Percentiles rank a stretch among this genome's conserved stretches.
Evolutionary conservation across 495 filamentous ascomycete genomes (phyloP).

Genomic region (Xylaria intraflava): DNA sequence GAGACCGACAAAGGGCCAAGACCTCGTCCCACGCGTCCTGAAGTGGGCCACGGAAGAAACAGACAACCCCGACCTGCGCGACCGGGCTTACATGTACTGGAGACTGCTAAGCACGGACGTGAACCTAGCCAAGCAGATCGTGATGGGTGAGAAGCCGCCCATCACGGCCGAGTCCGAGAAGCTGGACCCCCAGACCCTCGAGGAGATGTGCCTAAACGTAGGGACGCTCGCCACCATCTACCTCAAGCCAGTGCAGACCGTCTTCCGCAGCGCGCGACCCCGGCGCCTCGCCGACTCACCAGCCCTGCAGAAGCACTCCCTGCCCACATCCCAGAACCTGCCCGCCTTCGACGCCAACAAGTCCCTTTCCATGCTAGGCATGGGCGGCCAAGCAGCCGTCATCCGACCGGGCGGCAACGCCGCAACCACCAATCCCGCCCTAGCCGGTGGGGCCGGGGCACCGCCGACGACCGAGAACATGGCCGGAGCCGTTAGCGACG

Average conservation of each 20-base stretch:
- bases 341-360: constrained; percentile 47
- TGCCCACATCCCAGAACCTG: constrained; percentile 40
- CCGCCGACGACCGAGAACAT: constrained; percentile 37
- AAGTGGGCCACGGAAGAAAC: constrained; percentile 99
- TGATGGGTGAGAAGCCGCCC: constrained; percentile 95
- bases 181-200: constrained; percentile 81
- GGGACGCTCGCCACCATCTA: constrained; percentile 96
- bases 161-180: constrained; percentile 97
- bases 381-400: constrained; percentile 42
- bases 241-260: constrained; percentile 92
- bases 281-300: constrained; percentile 72
- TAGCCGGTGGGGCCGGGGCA: constrained; percentile 19
- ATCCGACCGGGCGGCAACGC: constrained; percentile 18
- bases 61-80: constrained; percentile 92
- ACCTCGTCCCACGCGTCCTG: constrained; percentile 89
- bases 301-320: constrained; percentile 65
- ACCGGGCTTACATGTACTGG: constrained; percentile 99
- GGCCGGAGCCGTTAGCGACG: constrained; percentile 67
- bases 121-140: constrained; percentile 72
- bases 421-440: constrained; percentile 11
- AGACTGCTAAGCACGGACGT: constrained; percentile 92
- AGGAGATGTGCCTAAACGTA: constrained; percentile 95
- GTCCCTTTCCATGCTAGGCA: constrained; percentile 45
- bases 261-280: constrained; percentile 87
- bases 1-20: constrained; percentile 87